Conservation (phyloP, 2,329 filamentous ascomycete genomes). For the Exophiala alcalophila region DNA sequence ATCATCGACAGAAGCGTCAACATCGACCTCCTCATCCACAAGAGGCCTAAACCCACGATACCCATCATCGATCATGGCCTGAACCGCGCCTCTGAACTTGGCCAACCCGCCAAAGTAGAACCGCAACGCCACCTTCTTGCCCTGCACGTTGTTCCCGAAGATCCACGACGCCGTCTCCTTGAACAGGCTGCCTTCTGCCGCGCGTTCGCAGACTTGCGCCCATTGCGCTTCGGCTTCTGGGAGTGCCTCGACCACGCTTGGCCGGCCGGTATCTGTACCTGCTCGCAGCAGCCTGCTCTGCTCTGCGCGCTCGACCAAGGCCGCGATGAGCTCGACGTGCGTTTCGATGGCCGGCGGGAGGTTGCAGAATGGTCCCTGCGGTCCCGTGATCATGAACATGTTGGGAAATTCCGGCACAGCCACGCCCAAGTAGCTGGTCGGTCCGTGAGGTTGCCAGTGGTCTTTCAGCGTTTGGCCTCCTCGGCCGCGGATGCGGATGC, state of each 20-base stretch:
- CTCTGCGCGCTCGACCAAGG: slow-evolving; percentile 48
- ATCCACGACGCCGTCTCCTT: slow-evolving; percentile 52
- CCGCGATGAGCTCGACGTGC: slow-evolving; percentile 52
- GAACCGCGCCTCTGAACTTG: slow-evolving; percentile 4
- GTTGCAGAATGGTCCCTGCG: slow-evolving; percentile 56
- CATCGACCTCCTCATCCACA: neutral
- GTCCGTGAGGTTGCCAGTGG: slow-evolving; percentile 32
- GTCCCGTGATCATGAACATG: slow-evolving; percentile 53
- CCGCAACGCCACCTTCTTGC: slow-evolving; percentile 40
- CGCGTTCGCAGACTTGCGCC: slow-evolving; percentile 46
- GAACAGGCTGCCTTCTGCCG: slow-evolving; percentile 40
- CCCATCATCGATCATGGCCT: slow-evolving; percentile 8
- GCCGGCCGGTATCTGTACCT: neutral
- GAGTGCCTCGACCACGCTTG: slow-evolving; percentile 48
- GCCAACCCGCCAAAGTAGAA: slow-evolving; percentile 26
- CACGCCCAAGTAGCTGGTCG: slow-evolving; percentile 42
- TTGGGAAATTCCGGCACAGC: slow-evolving; percentile 45
- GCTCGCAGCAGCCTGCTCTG: slow-evolving; percentile 31
- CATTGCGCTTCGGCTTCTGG: slow-evolving; percentile 48
- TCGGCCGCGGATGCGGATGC: slow-evolving; percentile 33
- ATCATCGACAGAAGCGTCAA: neutral
- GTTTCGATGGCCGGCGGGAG: slow-evolving; percentile 54
- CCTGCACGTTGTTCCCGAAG: slow-evolving; percentile 56
- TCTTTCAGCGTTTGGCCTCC: slow-evolving; percentile 33
- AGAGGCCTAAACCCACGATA: slow-evolving; percentile 10